These are phyloP conservation scores for Kwoniella newhampshirensis DNA, from an alignment of 768 basidiomycete genomes.

Conservation along the genomic window DNA sequence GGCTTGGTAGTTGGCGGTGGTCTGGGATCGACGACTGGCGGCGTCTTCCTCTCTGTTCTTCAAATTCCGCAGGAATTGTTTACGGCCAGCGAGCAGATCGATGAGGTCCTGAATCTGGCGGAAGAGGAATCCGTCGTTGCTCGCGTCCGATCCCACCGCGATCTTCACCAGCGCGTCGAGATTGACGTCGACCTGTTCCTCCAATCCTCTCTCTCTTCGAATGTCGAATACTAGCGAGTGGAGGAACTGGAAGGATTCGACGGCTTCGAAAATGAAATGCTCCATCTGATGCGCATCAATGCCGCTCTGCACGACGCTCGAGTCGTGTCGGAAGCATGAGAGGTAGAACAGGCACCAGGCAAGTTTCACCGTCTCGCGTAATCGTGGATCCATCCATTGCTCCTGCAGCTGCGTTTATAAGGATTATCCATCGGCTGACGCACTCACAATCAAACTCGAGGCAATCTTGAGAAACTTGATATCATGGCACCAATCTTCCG, in stretches of 20 bases:
- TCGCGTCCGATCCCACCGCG: slow-evolving; percentile 27
- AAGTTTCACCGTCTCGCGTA: slow-evolving; percentile 40
- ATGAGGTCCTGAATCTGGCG: slow-evolving; percentile 31
- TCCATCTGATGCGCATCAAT: slow-evolving; percentile 37
- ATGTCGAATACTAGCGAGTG: slow-evolving; percentile 23
- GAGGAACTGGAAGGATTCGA: slow-evolving; percentile 38
- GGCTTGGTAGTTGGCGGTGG: slow-evolving; percentile 34
- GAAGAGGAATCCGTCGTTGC: slow-evolving; percentile 34
- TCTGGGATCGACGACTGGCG: slow-evolving; percentile 27
- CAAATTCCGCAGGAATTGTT: slow-evolving; percentile 36
- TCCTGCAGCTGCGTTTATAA: slow-evolving; percentile 44
- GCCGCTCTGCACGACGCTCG: slow-evolving; percentile 28
- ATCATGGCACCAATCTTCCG: slow-evolving; percentile 37
- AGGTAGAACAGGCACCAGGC: slow-evolving; percentile 37
- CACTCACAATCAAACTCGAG: slow-evolving; percentile 37
- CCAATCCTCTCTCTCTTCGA: slow-evolving; percentile 35
- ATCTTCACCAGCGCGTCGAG: slow-evolving; percentile 31
- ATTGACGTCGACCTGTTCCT: slow-evolving; percentile 22
- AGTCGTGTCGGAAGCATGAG: slow-evolving; percentile 32
- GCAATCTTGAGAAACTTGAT: slow-evolving; percentile 40
- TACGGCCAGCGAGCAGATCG: slow-evolving; percentile 24
- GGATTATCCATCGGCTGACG: no score
- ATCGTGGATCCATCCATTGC: slow-evolving; percentile 30
- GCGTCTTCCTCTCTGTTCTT: slow-evolving; percentile 45
- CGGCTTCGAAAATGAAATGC: slow-evolving; percentile 33